These are phyloP conservation scores for Pleurotus eryngii DNA, from an alignment of 768 basidiomycete genomes.

Conservation along the genomic window DNA sequence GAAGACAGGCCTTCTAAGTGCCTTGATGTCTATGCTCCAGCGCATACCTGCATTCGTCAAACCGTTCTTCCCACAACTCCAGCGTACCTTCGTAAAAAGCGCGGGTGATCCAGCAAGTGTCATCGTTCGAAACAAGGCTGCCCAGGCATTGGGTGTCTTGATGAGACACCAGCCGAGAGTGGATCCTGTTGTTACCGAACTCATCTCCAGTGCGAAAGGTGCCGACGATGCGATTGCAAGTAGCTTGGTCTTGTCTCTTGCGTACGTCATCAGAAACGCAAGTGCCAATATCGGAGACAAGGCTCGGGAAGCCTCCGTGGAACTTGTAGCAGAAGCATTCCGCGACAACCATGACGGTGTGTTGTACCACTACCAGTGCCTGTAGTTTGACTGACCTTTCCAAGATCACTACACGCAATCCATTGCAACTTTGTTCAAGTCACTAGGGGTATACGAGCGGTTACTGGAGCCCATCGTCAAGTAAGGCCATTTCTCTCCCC, in stretches of 20 bases:
- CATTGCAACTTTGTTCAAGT: slow-evolving; percentile 57
- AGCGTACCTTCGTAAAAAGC: slow-evolving; percentile 95
- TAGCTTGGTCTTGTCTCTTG: slow-evolving; percentile 74
- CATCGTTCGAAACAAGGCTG: slow-evolving; percentile 79
- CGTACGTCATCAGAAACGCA: slow-evolving; percentile 69
- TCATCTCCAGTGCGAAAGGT: slow-evolving; percentile 56
- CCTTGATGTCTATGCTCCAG: slow-evolving; percentile 81
- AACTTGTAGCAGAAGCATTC: slow-evolving; percentile 79
- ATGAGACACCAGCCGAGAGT: slow-evolving; percentile 90
- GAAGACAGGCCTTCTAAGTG: slow-evolving; percentile 86
- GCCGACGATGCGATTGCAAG: slow-evolving; percentile 70
- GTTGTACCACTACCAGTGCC: slow-evolving; percentile 8
- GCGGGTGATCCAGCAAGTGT: slow-evolving; percentile 75
- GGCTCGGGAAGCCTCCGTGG: slow-evolving; percentile 67
- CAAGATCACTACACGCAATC: slow-evolving; percentile 71
- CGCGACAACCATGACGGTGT: slow-evolving; percentile 66
- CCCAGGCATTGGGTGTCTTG: slow-evolving; percentile 79
- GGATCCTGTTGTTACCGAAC: slow-evolving; percentile 92
- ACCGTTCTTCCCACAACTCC: slow-evolving; percentile 98
- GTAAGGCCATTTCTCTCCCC: slow-evolving; percentile 37
- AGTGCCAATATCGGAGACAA: slow-evolving; percentile 75
- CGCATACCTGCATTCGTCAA: slow-evolving; percentile 87
- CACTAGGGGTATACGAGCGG: slow-evolving; percentile 61
- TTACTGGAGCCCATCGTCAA: slow-evolving; percentile 63
- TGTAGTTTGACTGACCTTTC: not conserved